Conservation (phyloP, 305 asterid species). For the Striga hermonthica region DNA sequence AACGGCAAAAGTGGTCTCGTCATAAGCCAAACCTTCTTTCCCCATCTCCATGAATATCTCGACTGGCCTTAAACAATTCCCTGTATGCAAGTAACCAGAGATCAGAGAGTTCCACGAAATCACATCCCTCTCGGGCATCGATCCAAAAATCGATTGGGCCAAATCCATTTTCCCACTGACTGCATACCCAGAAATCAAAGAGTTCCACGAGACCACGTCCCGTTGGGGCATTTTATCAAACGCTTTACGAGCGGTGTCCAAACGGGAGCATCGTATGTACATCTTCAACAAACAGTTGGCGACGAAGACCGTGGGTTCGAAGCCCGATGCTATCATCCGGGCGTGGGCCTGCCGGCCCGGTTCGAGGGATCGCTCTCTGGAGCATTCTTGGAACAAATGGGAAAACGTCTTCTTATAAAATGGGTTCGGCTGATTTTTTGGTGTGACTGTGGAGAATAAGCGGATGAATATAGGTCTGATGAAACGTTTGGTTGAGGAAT, state of each 20-base stretch:
- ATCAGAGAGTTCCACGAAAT: slow-evolving; percentile 85
- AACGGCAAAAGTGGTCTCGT: slow-evolving; percentile 65
- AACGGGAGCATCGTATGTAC: slow-evolving; percentile 50
- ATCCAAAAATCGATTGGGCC: slow-evolving; percentile 49
- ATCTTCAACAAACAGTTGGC: slow-evolving; percentile 71
- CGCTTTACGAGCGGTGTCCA: slow-evolving; percentile 53
- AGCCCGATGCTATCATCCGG: slow-evolving; percentile 59
- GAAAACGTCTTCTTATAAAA: slow-evolving; percentile 55
- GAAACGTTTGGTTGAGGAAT: slow-evolving; percentile 32
- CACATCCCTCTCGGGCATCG: slow-evolving; percentile 71
- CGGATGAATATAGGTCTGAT: slow-evolving; percentile 19
- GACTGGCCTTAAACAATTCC: slow-evolving; percentile 41
- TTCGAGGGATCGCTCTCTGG: slow-evolving; percentile 44
- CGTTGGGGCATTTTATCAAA: slow-evolving; percentile 65
- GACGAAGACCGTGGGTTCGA: slow-evolving; percentile 71
- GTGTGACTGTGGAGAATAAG: slow-evolving; percentile 35
- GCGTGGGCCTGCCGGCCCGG: slow-evolving; percentile 79
- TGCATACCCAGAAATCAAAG: slow-evolving; percentile 67
- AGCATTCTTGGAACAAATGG: slow-evolving; percentile 65
- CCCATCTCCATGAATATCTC: slow-evolving; percentile 56
- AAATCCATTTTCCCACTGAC: slow-evolving; percentile 38
- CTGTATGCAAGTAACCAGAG: slow-evolving; percentile 71
- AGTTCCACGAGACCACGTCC: slow-evolving; percentile 69
- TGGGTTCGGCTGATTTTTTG: slow-evolving; percentile 28
- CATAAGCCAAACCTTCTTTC: slow-evolving; percentile 53